Percentiles rank a stretch among this genome's conserved stretches.
phyloP scores from a whole-genome alignment of 108 stramenopile genomes.

The Pseudonitzschia delicatissima region DNA sequence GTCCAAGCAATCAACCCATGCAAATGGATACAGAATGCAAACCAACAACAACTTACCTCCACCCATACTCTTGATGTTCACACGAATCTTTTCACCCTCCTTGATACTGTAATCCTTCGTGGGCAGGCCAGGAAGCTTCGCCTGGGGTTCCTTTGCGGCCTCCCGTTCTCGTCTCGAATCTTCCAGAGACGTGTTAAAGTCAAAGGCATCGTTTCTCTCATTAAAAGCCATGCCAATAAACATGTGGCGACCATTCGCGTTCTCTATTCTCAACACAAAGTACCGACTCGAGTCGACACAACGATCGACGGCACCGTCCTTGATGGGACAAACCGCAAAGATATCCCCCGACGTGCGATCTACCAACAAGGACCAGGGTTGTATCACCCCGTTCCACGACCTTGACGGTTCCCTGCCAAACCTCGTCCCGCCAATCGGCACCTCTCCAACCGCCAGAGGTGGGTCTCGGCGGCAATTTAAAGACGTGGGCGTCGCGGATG shows the following conservation, averaged over 20 bases:
- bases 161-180: constrained; percentile 80
- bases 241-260: constrained; percentile 90
- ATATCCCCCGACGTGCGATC: constrained; percentile 63
- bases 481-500: constrained; percentile 83
- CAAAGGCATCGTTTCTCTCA: constrained; percentile 97
- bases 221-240: constrained; percentile 97
- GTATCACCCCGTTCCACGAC: constrained; percentile 82
- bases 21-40: not conserved
- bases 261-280: constrained; percentile 91
- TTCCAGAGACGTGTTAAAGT: constrained; percentile 94
- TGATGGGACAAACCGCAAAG: constrained; percentile 89
- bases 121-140: constrained; percentile 26
- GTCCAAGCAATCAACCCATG: not conserved
- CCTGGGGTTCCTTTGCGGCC: constrained; percentile 52
- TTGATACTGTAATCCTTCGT: constrained; percentile 86
- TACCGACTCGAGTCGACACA: constrained; percentile 88
- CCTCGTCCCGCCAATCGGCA: constrained; percentile 87
- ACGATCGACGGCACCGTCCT: constrained; percentile 82
- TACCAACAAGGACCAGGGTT: constrained; percentile 76
- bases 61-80: constrained; percentile 32
- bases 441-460: constrained; percentile 86
- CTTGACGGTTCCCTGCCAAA: constrained; percentile 90
- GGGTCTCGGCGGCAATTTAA: constrained; percentile 79
- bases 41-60: too few relatives aligned
- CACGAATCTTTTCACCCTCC: constrained; percentile 69